Conservation (phyloP, 2,329 filamentous ascomycete genomes). For the Ophiobolus disseminans region DNA sequence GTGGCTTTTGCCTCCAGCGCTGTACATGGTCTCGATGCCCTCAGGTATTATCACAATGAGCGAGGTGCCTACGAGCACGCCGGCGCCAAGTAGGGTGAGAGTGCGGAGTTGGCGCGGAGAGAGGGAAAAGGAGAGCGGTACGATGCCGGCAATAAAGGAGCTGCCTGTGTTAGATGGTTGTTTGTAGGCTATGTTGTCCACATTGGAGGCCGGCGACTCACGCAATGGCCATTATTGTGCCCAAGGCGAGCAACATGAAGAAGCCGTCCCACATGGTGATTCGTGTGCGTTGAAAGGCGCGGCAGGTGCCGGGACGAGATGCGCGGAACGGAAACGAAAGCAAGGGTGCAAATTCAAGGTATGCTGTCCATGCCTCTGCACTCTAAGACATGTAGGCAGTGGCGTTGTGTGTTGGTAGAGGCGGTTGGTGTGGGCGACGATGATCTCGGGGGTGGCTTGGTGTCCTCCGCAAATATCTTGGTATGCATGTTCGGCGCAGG, state of each 20-base stretch:
- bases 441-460: conserved; percentile 1
- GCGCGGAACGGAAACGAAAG: conserved; percentile 21
- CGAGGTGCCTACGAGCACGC: conserved; percentile 91
- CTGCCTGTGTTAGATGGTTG: conserved; percentile 56
- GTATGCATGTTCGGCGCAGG: conserved; percentile 15
- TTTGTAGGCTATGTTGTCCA: not conserved
- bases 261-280: conserved; percentile 66
- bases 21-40: conserved; percentile 88
- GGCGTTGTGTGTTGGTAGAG: not conserved
- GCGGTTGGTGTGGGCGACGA: conserved; percentile 1
- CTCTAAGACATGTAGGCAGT: conserved; percentile 4
- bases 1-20: conserved; percentile 48
- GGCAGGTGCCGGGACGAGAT: conserved; percentile 11
- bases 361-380: conserved; percentile 24
- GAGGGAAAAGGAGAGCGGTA: conserved; percentile 87
- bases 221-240: conserved; percentile 71
- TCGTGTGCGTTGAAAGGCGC: conserved; percentile 18
- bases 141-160: conserved; percentile 89
- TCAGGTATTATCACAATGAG: conserved; percentile 98
- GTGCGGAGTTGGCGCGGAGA: conserved; percentile 86
- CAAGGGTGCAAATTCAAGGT: conserved; percentile 16
- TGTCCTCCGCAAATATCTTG: conserved; percentile 22
- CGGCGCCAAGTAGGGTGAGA: conserved; percentile 91
- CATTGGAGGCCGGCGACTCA: conserved; percentile 49
- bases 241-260: conserved; percentile 68